A percentile compares a stretch with the other conserved stretches of the same genome.
These are phyloP conservation scores for Alternaria atra DNA, from an alignment of 2,329 filamentous ascomycete genomes.

Conservation along the genomic window DNA sequence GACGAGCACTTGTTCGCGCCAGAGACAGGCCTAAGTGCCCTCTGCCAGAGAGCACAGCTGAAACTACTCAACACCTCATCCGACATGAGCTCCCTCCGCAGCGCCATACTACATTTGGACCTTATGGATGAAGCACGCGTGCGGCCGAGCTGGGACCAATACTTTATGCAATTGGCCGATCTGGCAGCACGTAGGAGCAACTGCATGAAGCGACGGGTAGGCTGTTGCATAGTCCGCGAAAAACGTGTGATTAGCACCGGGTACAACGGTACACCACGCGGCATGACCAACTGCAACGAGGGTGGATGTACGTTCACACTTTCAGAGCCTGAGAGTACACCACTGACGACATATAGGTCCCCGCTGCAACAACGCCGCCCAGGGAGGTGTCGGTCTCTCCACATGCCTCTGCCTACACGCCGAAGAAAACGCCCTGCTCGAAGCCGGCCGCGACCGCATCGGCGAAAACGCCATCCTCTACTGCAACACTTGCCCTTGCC, in stretches of 20 bases:
- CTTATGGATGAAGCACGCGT: slow-evolving; percentile 81
- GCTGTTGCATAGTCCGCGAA: slow-evolving; percentile 88
- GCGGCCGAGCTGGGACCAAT: slow-evolving; percentile 92
- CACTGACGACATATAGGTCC: slow-evolving; percentile 52
- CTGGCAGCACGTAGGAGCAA: slow-evolving; percentile 91
- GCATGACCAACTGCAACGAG: slow-evolving; percentile 88
- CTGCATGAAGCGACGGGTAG: slow-evolving; percentile 97
- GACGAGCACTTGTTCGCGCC: slow-evolving; percentile 80
- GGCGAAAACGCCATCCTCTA: slow-evolving; percentile 84
- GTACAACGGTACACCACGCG: slow-evolving; percentile 96
- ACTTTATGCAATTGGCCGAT: slow-evolving; percentile 97
- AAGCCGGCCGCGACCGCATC: slow-evolving; percentile 91
- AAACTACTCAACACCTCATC: slow-evolving; percentile 86
- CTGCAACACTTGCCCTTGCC: slow-evolving; percentile 94
- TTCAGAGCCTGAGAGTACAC: neutral
- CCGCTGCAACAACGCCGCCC: slow-evolving; percentile 81
- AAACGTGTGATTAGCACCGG: slow-evolving; percentile 91
- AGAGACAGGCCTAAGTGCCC: slow-evolving; percentile 70
- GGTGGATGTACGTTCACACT: slow-evolving; percentile 73
- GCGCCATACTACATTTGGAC: slow-evolving; percentile 76
- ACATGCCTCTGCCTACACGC: slow-evolving; percentile 98
- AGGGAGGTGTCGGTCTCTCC: slow-evolving; percentile 75
- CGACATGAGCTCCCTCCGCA: slow-evolving; percentile 74
- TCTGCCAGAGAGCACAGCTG: slow-evolving; percentile 83
- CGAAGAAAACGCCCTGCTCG: slow-evolving; percentile 94